Base-by-base conservation (phyloP, 768 basidiomycete genomes). In the Agaricus bisporus region DNA sequence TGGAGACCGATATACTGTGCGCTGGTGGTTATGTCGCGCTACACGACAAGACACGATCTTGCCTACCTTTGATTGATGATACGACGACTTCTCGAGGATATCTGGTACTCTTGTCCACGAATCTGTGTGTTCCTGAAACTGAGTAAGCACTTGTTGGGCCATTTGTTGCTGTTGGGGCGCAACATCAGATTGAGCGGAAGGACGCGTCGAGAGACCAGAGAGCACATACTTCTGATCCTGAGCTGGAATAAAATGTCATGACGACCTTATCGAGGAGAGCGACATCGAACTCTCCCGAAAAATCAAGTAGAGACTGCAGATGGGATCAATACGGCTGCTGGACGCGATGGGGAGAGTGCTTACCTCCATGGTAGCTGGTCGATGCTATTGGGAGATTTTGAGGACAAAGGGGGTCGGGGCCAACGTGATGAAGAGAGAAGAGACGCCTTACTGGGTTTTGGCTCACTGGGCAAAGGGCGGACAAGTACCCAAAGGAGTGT, bases 51-150 rank as follows among this genome's bases (percentile, higher is more conserved):
- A 18, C 50, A 56, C 55, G 50, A 26, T 46, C 36, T 26, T 51
- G 51, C 61, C 45, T 41, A 88, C 90, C 78, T 92, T 98, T 63
- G 84, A 82, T 71, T 98, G 95, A 25, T 86, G 83, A 67, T 86
- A 94, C 10, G 78, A 75, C 1, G 92, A 88, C 48, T 78, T 77
- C 63, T 97, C 93, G 55, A 99, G 76, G 61, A 99, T 89, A 56
- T 89, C 88, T 38, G 97, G 97, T 6, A 98, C 97, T 68, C 90
- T 81, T 59, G 94, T 95, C 97, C 97, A 99, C 35, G 95, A 86
- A 56, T 98, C 95, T 15, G 91, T 89, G 68, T 93, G 80, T 56
- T 99, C 97, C 70, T 98, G 94, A 64, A 99, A 87, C 66, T 95
- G 94, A 7, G 95, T 97, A 60, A 99, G 79, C 58, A 92, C 78